These are phyloP conservation scores for Sporothrix brasiliensis DNA, from an alignment of 2,329 filamentous ascomycete genomes.

Conservation along the genomic window DNA sequence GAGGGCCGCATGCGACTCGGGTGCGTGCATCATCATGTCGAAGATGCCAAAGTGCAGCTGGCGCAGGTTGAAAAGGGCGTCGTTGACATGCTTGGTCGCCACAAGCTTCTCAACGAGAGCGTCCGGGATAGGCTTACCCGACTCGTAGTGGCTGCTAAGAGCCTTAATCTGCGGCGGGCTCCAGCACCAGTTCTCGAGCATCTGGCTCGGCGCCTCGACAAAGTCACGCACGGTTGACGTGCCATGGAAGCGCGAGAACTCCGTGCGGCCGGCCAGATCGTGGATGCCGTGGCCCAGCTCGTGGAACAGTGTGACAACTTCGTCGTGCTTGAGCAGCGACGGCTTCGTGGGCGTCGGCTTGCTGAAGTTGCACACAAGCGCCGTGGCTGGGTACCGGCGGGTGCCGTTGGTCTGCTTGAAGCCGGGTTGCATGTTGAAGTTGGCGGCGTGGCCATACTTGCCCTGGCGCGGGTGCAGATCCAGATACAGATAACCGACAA, in stretches of 20 bases:
- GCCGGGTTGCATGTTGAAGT: constrained; percentile 79
- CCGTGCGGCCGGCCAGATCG: constrained; percentile 65
- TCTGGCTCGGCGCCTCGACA: constrained; percentile 71
- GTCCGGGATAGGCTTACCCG: constrained; percentile 70
- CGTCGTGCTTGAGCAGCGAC: constrained; percentile 77
- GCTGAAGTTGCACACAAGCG: constrained; percentile 83
- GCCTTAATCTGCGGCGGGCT: constrained; percentile 64
- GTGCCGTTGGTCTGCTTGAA: constrained; percentile 68
- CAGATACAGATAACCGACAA: constrained; percentile 81
- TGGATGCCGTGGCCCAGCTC: constrained; percentile 73
- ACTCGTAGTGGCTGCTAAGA: constrained; percentile 74
- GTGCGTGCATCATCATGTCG: constrained; percentile 79
- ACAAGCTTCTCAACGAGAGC: constrained; percentile 74
- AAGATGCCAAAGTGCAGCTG: constrained; percentile 82
- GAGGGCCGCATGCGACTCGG: constrained; percentile 68
- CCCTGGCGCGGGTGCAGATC: constrained; percentile 78
- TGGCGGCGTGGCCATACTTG: constrained; percentile 84
- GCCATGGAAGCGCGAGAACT: constrained; percentile 68
- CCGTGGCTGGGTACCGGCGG: constrained; percentile 74
- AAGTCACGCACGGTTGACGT: constrained; percentile 69
- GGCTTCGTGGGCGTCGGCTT: constrained; percentile 77
- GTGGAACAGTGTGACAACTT: constrained; percentile 82
- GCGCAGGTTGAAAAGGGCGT: constrained; percentile 74
- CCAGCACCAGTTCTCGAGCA: constrained; percentile 80
- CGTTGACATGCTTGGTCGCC: constrained; percentile 78